Base-by-base conservation (phyloP, 305 asterid species). In the Solanum hybrid region DNA sequence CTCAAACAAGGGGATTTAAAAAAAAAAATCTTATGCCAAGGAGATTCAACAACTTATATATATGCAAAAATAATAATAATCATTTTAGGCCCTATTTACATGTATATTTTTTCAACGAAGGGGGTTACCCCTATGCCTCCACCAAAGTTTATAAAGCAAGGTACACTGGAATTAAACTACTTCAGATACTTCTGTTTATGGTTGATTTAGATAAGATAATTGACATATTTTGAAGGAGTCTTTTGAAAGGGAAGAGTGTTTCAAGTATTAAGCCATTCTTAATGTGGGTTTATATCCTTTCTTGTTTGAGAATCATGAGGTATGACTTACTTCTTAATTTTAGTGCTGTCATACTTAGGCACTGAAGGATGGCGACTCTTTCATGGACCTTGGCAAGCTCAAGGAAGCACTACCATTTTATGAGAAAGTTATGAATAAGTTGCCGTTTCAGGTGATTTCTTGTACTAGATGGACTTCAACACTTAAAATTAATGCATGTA, bases 381-480 rank as follows among this genome's bases (percentile, higher is more conserved):
- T 96, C 91, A 95, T 97, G 99, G 99, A 96, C 91, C 92, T 89
- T 77, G 99, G 99, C 88, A 92, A 93, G 75, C 95, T 97, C 86
- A 94, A 94, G 93, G 98, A 94, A 86, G 99, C 99, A 11, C 86
- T 96, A 67, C 95, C 97, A 86, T 95, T 95, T 71, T 96, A 96
- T 89, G 96, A 95, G 89, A 84, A 91, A 90, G 93, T 97, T 90
- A 96, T 97, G 99, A 95, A 95, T 79, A 94, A 93, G 90, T 89
- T 96, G 94, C 79, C 95, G 18, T 96, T 93, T 91, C 93, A 96
- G 99, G 99, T 96, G 82, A 91, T 69, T 79, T 51, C 75, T 88
- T 37, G 88, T 57, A 33, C 76, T 8, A 31, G 29, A 79, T 57
- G 28, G 86, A 46, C 82, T 84, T 87, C 42, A 57, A 57, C 88